These are phyloP conservation scores for Curvularia lunata DNA, from an alignment of 2,329 filamentous ascomycete genomes.

Conservation along the genomic window DNA sequence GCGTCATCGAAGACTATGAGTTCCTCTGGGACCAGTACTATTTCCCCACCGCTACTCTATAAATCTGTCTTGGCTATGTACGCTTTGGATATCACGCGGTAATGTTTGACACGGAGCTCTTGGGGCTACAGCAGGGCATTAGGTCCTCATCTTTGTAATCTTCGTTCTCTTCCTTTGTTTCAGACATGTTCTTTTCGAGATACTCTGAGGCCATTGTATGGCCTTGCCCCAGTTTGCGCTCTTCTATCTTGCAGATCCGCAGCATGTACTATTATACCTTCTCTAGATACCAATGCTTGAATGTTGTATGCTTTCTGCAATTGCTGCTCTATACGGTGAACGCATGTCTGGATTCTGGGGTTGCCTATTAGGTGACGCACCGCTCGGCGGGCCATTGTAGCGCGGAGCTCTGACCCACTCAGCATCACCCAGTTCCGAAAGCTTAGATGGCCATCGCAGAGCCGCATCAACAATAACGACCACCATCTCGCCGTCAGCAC, in stretches of 20 bases:
- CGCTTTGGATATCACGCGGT: not conserved
- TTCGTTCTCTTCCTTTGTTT: not conserved
- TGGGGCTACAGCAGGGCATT: not conserved
- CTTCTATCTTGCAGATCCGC: not conserved
- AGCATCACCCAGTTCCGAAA: constrained; percentile 32
- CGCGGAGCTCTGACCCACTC: constrained; percentile 29
- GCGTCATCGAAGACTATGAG: constrained; percentile 93
- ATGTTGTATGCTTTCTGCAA: not conserved
- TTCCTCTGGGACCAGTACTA: constrained; percentile 99
- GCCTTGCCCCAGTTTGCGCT: not conserved
- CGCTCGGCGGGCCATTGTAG: constrained; percentile 16
- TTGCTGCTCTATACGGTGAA: not conserved
- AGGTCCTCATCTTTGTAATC: not conserved
- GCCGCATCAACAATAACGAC: constrained; percentile 43
- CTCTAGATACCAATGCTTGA: constrained; percentile 30
- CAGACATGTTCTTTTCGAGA: not conserved
- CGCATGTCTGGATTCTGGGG: not conserved
- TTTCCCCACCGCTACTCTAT: constrained; percentile 72
- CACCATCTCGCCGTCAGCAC: constrained; percentile 25
- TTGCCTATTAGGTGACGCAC: constrained; percentile 21
- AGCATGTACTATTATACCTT: constrained; percentile 22
- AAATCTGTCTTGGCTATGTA: constrained; percentile 10
- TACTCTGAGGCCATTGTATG: constrained; percentile 6
- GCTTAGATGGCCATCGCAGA: constrained; percentile 43
- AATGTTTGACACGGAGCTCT: constrained; percentile 2